phyloP scores from a whole-genome alignment of 306 rosid genomes.

The Chamaecrista fasciculata region DNA sequence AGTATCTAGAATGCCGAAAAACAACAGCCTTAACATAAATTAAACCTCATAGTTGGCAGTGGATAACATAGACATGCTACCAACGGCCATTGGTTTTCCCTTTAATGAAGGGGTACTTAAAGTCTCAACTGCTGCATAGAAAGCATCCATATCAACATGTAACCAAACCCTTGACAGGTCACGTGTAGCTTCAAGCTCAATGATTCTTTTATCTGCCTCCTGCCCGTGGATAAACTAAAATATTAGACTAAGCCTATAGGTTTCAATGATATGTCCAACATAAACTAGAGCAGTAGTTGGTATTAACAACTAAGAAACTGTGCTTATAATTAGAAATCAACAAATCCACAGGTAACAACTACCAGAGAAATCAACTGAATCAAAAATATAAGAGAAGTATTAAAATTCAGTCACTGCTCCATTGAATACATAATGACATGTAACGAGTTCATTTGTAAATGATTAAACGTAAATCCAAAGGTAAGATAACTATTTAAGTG shows the following conservation, averaged over 20 bases:
- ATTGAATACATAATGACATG: background rate
- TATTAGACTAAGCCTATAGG: background rate
- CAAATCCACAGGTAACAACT: background rate
- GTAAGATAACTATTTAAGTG: background rate
- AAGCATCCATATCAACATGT: slow-evolving; percentile 99
- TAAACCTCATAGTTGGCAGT: slow-evolving; percentile 96
- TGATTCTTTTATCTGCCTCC: slow-evolving; percentile 67
- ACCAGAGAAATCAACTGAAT: background rate
- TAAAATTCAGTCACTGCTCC: background rate
- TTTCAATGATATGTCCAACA: background rate
- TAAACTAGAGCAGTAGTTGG: background rate
- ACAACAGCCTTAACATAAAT: background rate
- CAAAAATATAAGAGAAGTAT: background rate
- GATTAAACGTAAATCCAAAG: background rate
- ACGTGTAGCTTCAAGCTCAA: slow-evolving; percentile 72
- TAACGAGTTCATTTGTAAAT: background rate
- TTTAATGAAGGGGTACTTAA: slow-evolving; percentile 63
- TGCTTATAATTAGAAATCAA: background rate
- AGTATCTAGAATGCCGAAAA: background rate
- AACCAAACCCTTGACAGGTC: slow-evolving; percentile 87
- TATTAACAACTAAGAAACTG: background rate
- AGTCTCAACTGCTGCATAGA: slow-evolving; percentile 96
- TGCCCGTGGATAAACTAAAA: slow-evolving; percentile 24
- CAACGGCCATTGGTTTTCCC: slow-evolving; percentile 93
- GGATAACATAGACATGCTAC: slow-evolving; percentile 85